Evolutionary conservation across 345 rosid species (phyloP), one percentile per base, ranked within the genome.

Genomic region (Passiflora organensis): DNA sequence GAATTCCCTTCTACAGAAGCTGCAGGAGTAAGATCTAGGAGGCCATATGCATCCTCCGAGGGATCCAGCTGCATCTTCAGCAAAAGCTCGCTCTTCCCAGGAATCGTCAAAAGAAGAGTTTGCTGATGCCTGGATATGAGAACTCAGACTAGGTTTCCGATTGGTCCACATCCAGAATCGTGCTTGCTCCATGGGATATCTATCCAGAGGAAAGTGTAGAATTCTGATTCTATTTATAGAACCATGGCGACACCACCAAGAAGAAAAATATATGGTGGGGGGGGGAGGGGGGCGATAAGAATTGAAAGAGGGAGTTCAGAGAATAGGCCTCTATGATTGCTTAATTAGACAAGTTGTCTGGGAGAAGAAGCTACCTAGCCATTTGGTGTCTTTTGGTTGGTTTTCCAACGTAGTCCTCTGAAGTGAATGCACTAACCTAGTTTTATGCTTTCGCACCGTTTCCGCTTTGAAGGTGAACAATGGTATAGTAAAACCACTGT

Each of bases 131-230:
- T 70, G 77, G 52, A 71, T 60, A 58, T 68, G 55, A 72, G 80
- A 57, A 73, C 46, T 56, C 71, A 73, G 59, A 59, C 59, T 58
- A 37, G 52, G 79, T 36, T 70, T 75, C 38, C 63, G 63, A 57
- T 70, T 81, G 4, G 64, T 66, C 85, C 78, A 77, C 81, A 73
- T 71, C 87, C 78, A 75, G 52, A 58, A 72, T 18, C 61, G 61
- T 16, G 80, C 60, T 70, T 72, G 69, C 42, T 79, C 80, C 84
- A 79, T 76, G 11, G n/a, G n/a, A n/a, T 55, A 9, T 14, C 18
- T 28, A 28, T 28, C n/a, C n/a, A n/a, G 34, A 28, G 34, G 8
- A 2, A 28, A 28, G 3, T 28, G 8, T 28, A 2, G 34, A 8
- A 28, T 28, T 2, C 3, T 28, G 34, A 28, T 28, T 28, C 34